phyloP scores from a whole-genome alignment of 2,329 filamentous ascomycete species.

The Talaromyces verruculosus region DNA sequence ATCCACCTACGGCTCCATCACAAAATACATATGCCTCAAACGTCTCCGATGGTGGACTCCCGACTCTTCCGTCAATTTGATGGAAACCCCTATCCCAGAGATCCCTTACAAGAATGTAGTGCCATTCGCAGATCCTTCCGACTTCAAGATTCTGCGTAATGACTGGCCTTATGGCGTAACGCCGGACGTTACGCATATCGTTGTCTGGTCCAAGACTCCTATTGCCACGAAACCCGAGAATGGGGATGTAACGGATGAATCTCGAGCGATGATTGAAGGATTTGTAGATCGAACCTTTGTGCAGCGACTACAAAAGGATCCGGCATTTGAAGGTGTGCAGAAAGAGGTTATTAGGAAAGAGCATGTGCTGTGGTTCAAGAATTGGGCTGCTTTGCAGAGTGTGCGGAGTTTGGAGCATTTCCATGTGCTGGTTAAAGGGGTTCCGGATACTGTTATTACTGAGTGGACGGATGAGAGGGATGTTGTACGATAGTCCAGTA shows the following conservation, averaged over 20 bases:
- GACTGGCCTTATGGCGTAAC: conserved; percentile 65
- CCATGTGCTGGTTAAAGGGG: conserved; percentile 54
- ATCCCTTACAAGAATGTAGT: conserved; percentile 48
- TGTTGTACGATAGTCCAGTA: conserved; percentile 14
- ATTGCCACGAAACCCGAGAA: conserved; percentile 47
- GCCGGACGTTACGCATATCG: conserved; percentile 55
- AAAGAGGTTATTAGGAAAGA: conserved; percentile 28
- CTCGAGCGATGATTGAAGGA: conserved; percentile 48
- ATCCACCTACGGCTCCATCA: conserved; percentile 56
- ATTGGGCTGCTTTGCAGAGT: conserved; percentile 61
- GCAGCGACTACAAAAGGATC: conserved; percentile 39
- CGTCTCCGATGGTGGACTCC: conserved; percentile 54
- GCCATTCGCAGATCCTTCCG: conserved; percentile 55
- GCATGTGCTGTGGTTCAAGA: conserved; percentile 65
- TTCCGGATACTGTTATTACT: conserved; percentile 44
- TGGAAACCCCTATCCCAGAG: conserved; percentile 27
- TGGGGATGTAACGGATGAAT: conserved; percentile 54
- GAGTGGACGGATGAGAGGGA: conserved; percentile 46
- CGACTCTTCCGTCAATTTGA: conserved; percentile 27
- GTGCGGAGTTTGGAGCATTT: conserved; percentile 60
- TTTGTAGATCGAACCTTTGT: conserved; percentile 56
- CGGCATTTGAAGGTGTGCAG: conserved; percentile 32
- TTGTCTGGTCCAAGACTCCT: conserved; percentile 58
- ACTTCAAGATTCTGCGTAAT: conserved; percentile 60
- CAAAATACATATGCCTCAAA: conserved; percentile 56